phyloP scores from a whole-genome alignment of 1,284 basidiomycete genomes.

The Cryptococcus sp. region DNA sequence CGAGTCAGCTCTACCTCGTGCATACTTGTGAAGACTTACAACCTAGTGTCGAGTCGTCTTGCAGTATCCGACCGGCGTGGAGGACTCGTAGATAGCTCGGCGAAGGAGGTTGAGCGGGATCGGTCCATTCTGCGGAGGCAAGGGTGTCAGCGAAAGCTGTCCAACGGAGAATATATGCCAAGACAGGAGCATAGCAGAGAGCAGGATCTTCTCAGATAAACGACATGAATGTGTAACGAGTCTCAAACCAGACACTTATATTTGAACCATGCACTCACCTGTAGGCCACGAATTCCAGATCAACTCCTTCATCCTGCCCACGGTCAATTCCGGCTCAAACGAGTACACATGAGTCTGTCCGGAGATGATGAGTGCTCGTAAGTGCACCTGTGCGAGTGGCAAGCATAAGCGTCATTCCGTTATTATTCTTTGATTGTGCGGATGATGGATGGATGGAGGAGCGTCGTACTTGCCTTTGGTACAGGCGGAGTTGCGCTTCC shows the following conservation, averaged over 20 bases:
- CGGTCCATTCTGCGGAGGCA: slow-evolving; percentile 67
- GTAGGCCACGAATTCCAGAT: slow-evolving; percentile 80
- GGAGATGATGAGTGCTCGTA: slow-evolving; percentile 75
- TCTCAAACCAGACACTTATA: too few relatives aligned
- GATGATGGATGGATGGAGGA: too few relatives aligned
- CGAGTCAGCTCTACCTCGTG: slow-evolving; percentile 5
- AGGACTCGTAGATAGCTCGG: slow-evolving; percentile 75
- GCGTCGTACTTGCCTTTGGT: slow-evolving; percentile 8
- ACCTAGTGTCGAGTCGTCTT: slow-evolving; percentile 75
- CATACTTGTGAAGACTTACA: too few relatives aligned
- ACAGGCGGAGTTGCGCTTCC: background rate
- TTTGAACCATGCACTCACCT: slow-evolving; percentile 56
- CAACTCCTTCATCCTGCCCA: slow-evolving; percentile 79
- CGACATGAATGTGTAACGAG: too few relatives aligned
- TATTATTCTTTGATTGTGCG: background rate
- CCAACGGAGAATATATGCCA: background rate
- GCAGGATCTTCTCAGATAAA: too few relatives aligned
- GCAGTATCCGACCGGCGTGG: slow-evolving; percentile 77
- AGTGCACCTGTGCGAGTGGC: slow-evolving; percentile 58
- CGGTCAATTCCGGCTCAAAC: slow-evolving; percentile 74
- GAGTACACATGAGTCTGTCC: slow-evolving; percentile 70
- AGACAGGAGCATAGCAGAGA: too few relatives aligned
- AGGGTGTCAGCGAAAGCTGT: background rate
- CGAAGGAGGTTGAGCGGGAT: slow-evolving; percentile 66
- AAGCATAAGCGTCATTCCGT: background rate